phyloP scores from a whole-genome alignment of 176 grass and related monocot species.

The Melocanna baccifera region DNA sequence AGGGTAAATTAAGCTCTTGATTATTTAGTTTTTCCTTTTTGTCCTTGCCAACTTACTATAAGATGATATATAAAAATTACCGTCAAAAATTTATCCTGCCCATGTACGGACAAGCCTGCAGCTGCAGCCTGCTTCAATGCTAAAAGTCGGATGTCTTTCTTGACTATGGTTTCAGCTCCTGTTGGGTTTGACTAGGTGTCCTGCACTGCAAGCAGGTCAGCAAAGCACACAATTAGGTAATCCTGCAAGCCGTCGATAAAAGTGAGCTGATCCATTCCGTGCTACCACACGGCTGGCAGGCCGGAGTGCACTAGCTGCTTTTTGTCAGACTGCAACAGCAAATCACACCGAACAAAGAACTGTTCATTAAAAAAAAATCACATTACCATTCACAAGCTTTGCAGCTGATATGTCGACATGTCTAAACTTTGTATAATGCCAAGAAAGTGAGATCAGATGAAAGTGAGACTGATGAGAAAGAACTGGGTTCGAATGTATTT shows the following conservation, averaged over 20 bases:
- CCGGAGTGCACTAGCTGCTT: constrained; percentile 21
- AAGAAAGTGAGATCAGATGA: not conserved
- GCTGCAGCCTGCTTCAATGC: not conserved
- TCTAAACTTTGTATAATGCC: not conserved
- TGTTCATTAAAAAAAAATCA: not conserved
- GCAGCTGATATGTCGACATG: not conserved
- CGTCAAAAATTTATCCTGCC: not conserved
- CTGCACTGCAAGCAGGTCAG: constrained; percentile 28
- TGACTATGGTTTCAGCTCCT: constrained; percentile 1
- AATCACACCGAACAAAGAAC: not conserved
- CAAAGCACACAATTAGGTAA: constrained; percentile 36
- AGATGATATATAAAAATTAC: not conserved
- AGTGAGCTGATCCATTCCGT: constrained; percentile 12
- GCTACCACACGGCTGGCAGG: constrained; percentile 5
- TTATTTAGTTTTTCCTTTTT: not conserved
- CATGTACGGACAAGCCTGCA: not conserved
- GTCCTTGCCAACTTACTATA: not conserved
- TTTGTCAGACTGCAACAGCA: constrained; percentile 8
- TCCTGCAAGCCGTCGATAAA: constrained; percentile 7
- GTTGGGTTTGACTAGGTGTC: constrained; percentile 21
- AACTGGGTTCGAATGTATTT: not conserved
- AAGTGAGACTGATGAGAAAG: not conserved
- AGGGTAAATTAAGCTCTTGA: not conserved
- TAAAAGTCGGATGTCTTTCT: constrained; percentile 4
- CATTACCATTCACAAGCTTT: not conserved